A percentile compares a stretch with the other conserved stretches of the same genome.
Evolutionary conservation across 139 green algal species (phyloP).

Genomic region (Closterium sp.): DNA sequence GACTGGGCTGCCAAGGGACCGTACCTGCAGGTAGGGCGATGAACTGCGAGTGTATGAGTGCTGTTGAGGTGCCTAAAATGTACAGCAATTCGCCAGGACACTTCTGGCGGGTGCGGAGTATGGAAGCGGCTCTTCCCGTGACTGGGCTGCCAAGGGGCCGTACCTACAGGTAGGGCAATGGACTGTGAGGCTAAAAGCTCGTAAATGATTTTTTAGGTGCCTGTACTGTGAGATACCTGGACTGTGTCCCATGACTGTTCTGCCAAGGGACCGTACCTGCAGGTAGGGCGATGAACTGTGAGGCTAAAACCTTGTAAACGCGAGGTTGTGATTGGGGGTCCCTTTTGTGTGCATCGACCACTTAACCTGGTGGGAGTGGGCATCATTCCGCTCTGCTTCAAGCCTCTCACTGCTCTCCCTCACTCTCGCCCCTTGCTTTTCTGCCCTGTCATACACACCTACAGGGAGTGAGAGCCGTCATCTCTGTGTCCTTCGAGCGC

Average conservation of each 20-base stretch:
- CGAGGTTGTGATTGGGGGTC: too few species aligned
- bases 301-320: too few species aligned
- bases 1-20: slow-evolving; percentile 56
- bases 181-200: too few species aligned
- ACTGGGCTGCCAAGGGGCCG: slow-evolving; percentile 59
- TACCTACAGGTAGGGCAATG: slow-evolving; percentile 48
- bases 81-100: too few species aligned
- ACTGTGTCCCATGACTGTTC: too few species aligned
- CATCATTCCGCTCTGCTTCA: slow-evolving; percentile 50
- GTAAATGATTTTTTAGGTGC: too few species aligned
- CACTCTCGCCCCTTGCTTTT: not conserved
- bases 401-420: not conserved
- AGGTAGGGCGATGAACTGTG: slow-evolving; percentile 12
- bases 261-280: slow-evolving; percentile 57
- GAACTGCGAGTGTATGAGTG: too few species aligned
- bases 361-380: slow-evolving; percentile 51
- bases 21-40: slow-evolving; percentile 44
- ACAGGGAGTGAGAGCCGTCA: slow-evolving; percentile 50
- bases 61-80: too few species aligned
- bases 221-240: too few species aligned
- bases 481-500: slow-evolving; percentile 49
- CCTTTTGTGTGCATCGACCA: slow-evolving; percentile 51
- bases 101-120: slow-evolving; percentile 54
- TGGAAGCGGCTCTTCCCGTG: slow-evolving; percentile 48
- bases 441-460: too few species aligned